Percentiles rank a stretch among this genome's conserved stretches.
These are phyloP conservation scores for Phytophthora pseudosyringae DNA, from an alignment of 352 stramenopile species.

Conservation along the genomic window DNA sequence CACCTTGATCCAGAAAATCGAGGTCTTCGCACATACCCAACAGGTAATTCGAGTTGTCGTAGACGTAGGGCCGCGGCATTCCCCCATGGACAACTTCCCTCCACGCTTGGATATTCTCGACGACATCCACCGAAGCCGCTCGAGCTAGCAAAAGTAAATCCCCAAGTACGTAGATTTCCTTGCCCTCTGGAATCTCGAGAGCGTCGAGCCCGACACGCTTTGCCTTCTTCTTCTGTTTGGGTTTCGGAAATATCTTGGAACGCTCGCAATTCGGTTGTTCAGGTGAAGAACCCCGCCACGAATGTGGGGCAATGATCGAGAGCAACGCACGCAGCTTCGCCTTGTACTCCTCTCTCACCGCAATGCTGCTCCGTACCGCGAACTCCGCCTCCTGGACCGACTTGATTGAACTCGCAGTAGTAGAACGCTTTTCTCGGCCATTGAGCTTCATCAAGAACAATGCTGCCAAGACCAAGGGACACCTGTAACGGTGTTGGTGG, in stretches of 20 bases:
- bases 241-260: slow-evolving; percentile 1
- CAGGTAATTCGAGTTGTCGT: slow-evolving; percentile 57
- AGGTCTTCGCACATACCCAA: slow-evolving; percentile 60
- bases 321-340: slow-evolving; percentile 38
- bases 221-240: background rate
- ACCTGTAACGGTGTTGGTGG: too few relatives aligned
- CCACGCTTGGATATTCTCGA: slow-evolving; percentile 57
- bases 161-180: slow-evolving; percentile 63
- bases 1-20: slow-evolving; percentile 54
- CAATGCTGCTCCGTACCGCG: slow-evolving; percentile 49
- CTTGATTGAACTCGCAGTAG: slow-evolving; percentile 1
- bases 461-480: too few relatives aligned
- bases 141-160: slow-evolving; percentile 61
- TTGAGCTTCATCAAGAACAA: too few relatives aligned
- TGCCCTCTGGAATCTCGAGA: slow-evolving; percentile 34
- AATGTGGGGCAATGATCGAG: slow-evolving; percentile 17
- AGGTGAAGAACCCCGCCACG: background rate
- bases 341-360: slow-evolving; percentile 61
- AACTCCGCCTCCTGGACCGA: slow-evolving; percentile 46
- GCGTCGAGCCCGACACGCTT: background rate
- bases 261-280: background rate
- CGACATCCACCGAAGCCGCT: slow-evolving; percentile 61
- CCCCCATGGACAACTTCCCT: slow-evolving; percentile 43
- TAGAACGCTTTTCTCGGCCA: too few relatives aligned
- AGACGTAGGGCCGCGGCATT: slow-evolving; percentile 43